Percentiles rank a stretch among this genome's conserved stretches.
These are phyloP conservation scores for Vinca minor DNA, from an alignment of 257 asterid species.

Conservation along the genomic window DNA sequence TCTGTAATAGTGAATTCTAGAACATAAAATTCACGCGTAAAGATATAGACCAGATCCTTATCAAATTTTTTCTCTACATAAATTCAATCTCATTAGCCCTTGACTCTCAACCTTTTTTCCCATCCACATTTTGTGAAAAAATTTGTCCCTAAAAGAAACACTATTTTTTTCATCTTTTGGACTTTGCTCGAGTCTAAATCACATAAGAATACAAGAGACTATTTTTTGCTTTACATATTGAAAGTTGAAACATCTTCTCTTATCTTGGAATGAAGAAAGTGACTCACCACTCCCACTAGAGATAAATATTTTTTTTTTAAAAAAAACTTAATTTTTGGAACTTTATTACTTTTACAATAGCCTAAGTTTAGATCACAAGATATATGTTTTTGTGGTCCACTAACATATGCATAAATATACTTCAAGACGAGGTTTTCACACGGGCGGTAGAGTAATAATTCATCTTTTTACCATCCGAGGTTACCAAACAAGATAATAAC, in stretches of 20 bases:
- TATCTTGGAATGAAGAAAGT: slow-evolving; percentile 32
- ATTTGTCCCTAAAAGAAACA: slow-evolving; percentile 22
- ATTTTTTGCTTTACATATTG: slow-evolving; percentile 31
- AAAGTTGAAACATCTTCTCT: slow-evolving; percentile 21
- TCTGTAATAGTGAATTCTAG: too few relatives aligned
- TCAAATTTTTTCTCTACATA: too few relatives aligned
- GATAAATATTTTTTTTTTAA: too few relatives aligned
- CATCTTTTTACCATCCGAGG: too few relatives aligned
- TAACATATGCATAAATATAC: neutral
- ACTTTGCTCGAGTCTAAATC: slow-evolving; percentile 50
- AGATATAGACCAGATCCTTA: too few relatives aligned
- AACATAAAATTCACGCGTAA: too few relatives aligned
- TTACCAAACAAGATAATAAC: too few relatives aligned
- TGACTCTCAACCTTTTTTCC: slow-evolving; percentile 7
- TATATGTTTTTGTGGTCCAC: slow-evolving; percentile 15
- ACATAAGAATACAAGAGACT: slow-evolving; percentile 32
- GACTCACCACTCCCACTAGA: slow-evolving; percentile 29
- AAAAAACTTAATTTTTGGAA: too few relatives aligned
- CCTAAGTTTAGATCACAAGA: neutral
- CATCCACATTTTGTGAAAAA: slow-evolving; percentile 20
- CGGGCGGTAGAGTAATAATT: too few relatives aligned
- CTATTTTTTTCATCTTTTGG: slow-evolving; percentile 18
- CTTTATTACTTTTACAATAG: slow-evolving; percentile 18
- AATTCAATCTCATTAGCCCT: too few relatives aligned
- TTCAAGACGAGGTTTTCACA: too few relatives aligned